Evolutionary conservation across 495 filamentous ascomycete species (phyloP).

Genomic region (Thermochaetoides thermophila): DNA sequence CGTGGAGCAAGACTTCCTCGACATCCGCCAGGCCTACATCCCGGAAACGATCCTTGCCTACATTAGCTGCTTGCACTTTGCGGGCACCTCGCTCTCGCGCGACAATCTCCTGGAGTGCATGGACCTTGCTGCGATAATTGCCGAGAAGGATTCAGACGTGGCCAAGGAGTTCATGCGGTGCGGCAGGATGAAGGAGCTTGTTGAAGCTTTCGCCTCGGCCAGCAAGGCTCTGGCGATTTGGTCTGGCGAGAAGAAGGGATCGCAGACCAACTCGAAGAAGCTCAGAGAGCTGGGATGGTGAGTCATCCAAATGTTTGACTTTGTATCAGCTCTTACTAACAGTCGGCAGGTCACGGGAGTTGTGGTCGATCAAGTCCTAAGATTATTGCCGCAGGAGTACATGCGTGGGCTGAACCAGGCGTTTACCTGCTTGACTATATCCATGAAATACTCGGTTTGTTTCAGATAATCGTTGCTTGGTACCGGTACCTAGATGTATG

Average conservation of each 20-base stretch:
- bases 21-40: constrained; percentile 58
- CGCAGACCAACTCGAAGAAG: constrained; percentile 35
- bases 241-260: constrained; percentile 33
- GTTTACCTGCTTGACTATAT: too few relatives aligned
- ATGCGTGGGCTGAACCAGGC: too few relatives aligned
- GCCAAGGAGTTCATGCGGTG: constrained; percentile 47
- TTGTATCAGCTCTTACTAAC: constrained; percentile 1
- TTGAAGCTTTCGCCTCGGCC: constrained; percentile 55
- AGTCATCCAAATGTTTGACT: too few relatives aligned
- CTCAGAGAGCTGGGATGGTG: constrained; percentile 38
- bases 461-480: too few relatives aligned
- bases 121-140: constrained; percentile 56
- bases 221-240: constrained; percentile 60
- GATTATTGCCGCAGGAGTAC: too few relatives aligned
- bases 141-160: constrained; percentile 49
- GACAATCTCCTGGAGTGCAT: constrained; percentile 60
- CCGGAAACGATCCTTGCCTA: constrained; percentile 76
- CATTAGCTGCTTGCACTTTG: constrained; percentile 55
- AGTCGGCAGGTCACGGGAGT: constrained; percentile 19
- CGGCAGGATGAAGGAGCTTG: constrained; percentile 61
- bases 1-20: constrained; percentile 25
- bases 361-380: constrained; percentile 37
- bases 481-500: too few relatives aligned
- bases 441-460: too few relatives aligned
- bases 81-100: constrained; percentile 45